phyloP scores from a whole-genome alignment of 345 rosid species.

The Heritiera littoralis region DNA sequence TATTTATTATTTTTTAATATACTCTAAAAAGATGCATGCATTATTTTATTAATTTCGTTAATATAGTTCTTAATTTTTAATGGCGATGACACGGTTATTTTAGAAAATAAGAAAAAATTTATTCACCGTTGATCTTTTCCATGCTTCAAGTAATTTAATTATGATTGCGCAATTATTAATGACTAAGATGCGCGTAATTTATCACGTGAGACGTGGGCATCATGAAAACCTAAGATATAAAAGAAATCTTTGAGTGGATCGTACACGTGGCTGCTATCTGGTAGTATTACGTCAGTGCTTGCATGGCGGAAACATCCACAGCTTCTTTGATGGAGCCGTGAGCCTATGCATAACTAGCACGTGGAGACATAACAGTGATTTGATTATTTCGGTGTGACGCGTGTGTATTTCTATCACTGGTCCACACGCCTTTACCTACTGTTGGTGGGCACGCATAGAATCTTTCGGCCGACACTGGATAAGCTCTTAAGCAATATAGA shows the following conservation, averaged over 20 bases:
- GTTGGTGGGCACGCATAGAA: slow-evolving; percentile 37
- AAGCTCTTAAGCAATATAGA: neutral
- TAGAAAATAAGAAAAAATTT: neutral
- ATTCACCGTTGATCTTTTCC: neutral
- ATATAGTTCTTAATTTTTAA: too few species aligned
- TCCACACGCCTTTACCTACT: slow-evolving; percentile 22
- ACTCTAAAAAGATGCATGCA: too few species aligned
- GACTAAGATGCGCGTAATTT: slow-evolving; percentile 3
- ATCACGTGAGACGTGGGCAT: slow-evolving; percentile 49
- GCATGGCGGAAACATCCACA: slow-evolving; percentile 38
- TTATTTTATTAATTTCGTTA: too few species aligned
- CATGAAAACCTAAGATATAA: slow-evolving; percentile 18
- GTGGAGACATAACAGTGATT: slow-evolving; percentile 1
- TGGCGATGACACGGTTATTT: too few species aligned
- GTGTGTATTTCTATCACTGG: slow-evolving; percentile 31
- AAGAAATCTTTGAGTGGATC: neutral
- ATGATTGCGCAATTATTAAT: neutral
- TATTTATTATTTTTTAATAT: too few species aligned
- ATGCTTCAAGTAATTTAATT: neutral
- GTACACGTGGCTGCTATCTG: slow-evolving; percentile 38
- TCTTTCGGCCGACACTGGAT: slow-evolving; percentile 47
- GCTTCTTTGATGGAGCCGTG: slow-evolving; percentile 17
- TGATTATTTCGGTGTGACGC: slow-evolving; percentile 25
- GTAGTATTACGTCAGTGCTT: slow-evolving; percentile 24
- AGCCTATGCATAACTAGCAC: slow-evolving; percentile 22